Evolutionary conservation across 1,139 yeast genomes (phyloP), one percentile per base, ranked within the genome.

Genomic region (Saccharomyces hybrid): DNA sequence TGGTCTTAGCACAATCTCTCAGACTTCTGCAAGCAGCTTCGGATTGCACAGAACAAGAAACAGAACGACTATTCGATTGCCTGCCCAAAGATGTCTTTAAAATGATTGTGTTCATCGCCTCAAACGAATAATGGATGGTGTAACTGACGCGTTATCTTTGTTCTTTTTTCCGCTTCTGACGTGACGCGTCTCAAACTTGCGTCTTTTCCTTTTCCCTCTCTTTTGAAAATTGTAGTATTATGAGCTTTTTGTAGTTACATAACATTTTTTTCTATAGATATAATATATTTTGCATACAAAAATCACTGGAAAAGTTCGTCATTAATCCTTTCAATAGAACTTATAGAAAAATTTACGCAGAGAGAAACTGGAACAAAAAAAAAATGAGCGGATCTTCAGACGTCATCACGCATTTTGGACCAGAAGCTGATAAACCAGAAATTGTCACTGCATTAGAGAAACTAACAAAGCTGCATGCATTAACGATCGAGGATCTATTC

Each of bases 401-500:
- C 50, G 54, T 75, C 14, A 60, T 73, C 5, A 57, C 67, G 14
- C 68, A 65, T 58, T 83, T 83, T 68, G 88, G 87, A 0, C 74
- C 77, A 0, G 68, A 72, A 8, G 73, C 76, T 0, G 70, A 77
- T 47, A 68, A 73, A 7, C 77, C 80, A 3, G 80, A 74, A 3
- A 72, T 80, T 4, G 57, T 77, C 7, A 66, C 71, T 5, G 75
- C 77, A 52, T 73, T 84, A 51, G 66, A 74, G 41, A 72, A 77
- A 41, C 64, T 84, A 34, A 71, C 76, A 59, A 72, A 72, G 54
- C 74, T 84, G 38, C 69, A 69, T 78, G 79, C 75, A 65, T 74
- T 63, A 54, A 78, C 59, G 2, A 78, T 79, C 0, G 95, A 89
- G 51, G 96, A 89, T 52, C 72, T 91, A 41, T 84, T 78, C 63